Conservation (phyloP, 768 basidiomycete species). For the Agrocybe pediades region DNA sequence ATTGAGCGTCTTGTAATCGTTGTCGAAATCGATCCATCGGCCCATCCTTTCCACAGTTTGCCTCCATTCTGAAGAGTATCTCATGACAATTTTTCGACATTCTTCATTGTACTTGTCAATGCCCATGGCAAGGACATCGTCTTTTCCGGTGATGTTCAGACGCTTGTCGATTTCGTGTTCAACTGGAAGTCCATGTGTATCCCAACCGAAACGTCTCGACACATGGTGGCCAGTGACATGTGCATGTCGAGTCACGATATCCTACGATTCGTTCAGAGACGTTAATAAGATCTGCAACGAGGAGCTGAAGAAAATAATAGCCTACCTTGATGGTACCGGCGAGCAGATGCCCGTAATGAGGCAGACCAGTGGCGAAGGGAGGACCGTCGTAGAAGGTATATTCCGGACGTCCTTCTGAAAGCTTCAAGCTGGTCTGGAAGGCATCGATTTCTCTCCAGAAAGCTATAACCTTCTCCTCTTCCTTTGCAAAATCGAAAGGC, state of each 20-base stretch:
- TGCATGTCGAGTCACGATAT: slow-evolving; percentile 96
- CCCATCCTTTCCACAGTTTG: slow-evolving; percentile 96
- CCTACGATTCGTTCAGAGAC: slow-evolving; percentile 67
- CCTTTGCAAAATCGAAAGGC: slow-evolving; percentile 81
- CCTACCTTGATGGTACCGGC: slow-evolving; percentile 91
- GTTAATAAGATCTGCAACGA: slow-evolving; percentile 2
- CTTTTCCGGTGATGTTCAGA: slow-evolving; percentile 87
- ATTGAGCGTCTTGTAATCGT: slow-evolving; percentile 98
- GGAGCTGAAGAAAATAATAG: neutral
- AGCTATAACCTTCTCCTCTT: slow-evolving; percentile 86
- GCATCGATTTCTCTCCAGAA: slow-evolving; percentile 98
- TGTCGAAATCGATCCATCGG: slow-evolving; percentile 99
- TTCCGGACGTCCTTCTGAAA: slow-evolving; percentile 87
- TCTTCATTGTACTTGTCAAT: slow-evolving; percentile 98
- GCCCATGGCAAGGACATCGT: slow-evolving; percentile 93
- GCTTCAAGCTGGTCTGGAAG: slow-evolving; percentile 91
- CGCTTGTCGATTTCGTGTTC: slow-evolving; percentile 99
- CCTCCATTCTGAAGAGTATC: slow-evolving; percentile 94
- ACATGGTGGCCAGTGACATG: slow-evolving; percentile 93
- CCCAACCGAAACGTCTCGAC: slow-evolving; percentile 95
- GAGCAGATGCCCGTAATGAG: slow-evolving; percentile 94
- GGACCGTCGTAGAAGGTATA: slow-evolving; percentile 98
- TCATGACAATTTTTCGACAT: slow-evolving; percentile 96
- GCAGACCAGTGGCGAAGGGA: slow-evolving; percentile 95
- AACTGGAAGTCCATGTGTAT: slow-evolving; percentile 97